These are phyloP conservation scores for Verbascum thapsus DNA, from an alignment of 257 asterid species.

Conservation along the genomic window DNA sequence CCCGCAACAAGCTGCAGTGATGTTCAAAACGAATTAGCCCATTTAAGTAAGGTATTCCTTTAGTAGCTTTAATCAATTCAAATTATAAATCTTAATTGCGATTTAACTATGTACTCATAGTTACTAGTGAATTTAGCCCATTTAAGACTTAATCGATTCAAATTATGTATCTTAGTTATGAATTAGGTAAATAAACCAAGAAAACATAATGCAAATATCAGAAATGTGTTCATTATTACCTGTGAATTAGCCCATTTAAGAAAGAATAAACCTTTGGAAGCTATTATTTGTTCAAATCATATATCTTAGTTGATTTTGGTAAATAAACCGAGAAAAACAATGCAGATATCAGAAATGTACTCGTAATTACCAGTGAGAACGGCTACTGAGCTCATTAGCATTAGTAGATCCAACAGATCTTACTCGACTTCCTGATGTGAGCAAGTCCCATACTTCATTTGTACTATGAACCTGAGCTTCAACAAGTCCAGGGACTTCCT, in stretches of 20 bases:
- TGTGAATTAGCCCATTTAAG: too few species aligned
- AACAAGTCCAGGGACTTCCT: constrained; percentile 96
- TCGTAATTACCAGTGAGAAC: constrained; percentile 89
- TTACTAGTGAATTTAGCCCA: too few species aligned
- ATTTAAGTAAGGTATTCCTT: background rate
- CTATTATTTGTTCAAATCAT: too few species aligned
- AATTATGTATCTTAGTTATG: background rate
- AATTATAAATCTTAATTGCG: too few species aligned
- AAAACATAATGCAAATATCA: too few species aligned
- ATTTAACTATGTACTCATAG: too few species aligned
- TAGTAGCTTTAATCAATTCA: background rate
- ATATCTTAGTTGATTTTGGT: too few species aligned
- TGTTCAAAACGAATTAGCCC: constrained; percentile 6
- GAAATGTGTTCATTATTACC: too few species aligned
- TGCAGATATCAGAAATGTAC: constrained; percentile 13
- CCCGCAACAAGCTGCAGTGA: constrained; percentile 80
- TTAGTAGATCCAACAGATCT: constrained; percentile 99
- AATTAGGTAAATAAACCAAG: constrained; percentile 4
- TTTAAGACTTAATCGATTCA: too few species aligned
- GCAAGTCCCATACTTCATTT: constrained; percentile 86
- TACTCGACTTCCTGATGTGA: constrained; percentile 75
- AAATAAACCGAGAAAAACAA: too few species aligned
- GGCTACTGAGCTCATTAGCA: constrained; percentile 96
- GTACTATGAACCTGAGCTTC: constrained; percentile 79
- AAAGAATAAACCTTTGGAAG: too few species aligned